A percentile compares a stretch with the other conserved stretches of the same genome.
Conservation (phyloP, 1,139 yeast genomes). For the Diutina mesorugosa region DNA sequence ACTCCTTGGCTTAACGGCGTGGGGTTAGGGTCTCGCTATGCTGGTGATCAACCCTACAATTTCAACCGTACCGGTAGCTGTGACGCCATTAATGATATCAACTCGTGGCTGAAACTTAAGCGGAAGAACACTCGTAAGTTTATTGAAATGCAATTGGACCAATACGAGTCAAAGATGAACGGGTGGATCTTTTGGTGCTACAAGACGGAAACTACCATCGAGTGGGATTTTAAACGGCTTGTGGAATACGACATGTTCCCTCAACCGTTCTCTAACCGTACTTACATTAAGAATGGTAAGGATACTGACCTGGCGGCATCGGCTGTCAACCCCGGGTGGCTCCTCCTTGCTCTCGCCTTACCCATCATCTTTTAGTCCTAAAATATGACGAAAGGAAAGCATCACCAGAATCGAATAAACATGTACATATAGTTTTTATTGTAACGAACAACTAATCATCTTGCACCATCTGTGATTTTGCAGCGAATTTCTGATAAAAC, state of each 20-base stretch:
- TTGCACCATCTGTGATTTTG: no score
- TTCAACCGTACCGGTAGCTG: conserved; percentile 22
- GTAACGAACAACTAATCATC: no score
- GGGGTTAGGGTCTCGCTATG: conserved; percentile 46
- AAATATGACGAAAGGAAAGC: no score
- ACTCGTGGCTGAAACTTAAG: conserved; percentile 21
- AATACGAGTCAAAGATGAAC: conserved; percentile 23
- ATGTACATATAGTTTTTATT: no score
- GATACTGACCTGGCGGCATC: conserved; percentile 11
- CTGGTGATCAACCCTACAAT: conserved; percentile 16
- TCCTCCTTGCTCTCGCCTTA: not conserved
- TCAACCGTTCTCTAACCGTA: conserved; percentile 38
- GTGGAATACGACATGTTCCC: conserved; percentile 42
- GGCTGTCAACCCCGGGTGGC: not conserved
- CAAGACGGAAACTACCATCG: conserved; percentile 48
- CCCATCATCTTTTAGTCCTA: not conserved
- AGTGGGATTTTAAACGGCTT: conserved; percentile 50
- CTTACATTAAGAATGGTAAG: conserved; percentile 26
- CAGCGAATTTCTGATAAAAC: no score
- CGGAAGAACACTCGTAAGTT: conserved; percentile 36
- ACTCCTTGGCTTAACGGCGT: conserved; percentile 55
- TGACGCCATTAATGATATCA: conserved; percentile 16
- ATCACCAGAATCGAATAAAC: no score
- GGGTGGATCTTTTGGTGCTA: conserved; percentile 68
- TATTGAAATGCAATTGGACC: conserved; percentile 31